These are phyloP conservation scores for Ganoderma sp. DNA, from an alignment of 1,284 basidiomycete genomes.

Conservation along the genomic window DNA sequence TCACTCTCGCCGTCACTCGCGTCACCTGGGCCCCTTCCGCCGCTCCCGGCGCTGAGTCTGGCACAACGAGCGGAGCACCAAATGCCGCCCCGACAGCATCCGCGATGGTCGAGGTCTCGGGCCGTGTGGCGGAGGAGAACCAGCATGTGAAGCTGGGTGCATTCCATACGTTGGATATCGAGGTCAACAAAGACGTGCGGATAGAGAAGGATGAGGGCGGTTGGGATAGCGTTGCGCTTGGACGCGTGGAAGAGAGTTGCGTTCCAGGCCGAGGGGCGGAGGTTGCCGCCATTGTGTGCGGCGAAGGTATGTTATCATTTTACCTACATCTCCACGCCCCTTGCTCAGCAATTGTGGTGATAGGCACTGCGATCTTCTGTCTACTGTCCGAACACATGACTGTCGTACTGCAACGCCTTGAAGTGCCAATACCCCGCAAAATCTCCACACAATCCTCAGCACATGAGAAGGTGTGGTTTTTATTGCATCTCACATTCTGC, in stretches of 20 bases:
- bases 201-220: slow-evolving; percentile 81
- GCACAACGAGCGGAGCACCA: slow-evolving; percentile 46
- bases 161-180: slow-evolving; percentile 95
- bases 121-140: slow-evolving; percentile 91
- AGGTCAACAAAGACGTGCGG: slow-evolving; percentile 89
- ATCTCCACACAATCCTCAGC: slow-evolving; percentile 80
- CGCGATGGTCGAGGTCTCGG: slow-evolving; percentile 86
- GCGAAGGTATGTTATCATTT: slow-evolving; percentile 65
- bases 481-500: neutral
- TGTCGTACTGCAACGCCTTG: slow-evolving; percentile 89
- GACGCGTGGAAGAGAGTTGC: slow-evolving; percentile 86
- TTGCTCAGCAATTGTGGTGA: neutral
- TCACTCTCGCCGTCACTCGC: slow-evolving; percentile 81
- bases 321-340: neutral
- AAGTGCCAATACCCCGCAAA: slow-evolving; percentile 91
- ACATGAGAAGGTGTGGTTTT: slow-evolving; percentile 69
- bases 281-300: slow-evolving; percentile 94
- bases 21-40: slow-evolving; percentile 75
- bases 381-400: slow-evolving; percentile 98
- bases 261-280: slow-evolving; percentile 94
- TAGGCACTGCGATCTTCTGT: slow-evolving; percentile 92
- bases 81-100: slow-evolving; percentile 45
- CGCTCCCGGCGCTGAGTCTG: slow-evolving; percentile 53
- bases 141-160: slow-evolving; percentile 92
- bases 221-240: slow-evolving; percentile 91